Base-by-base conservation (phyloP, 345 rosid species). In the Psidium guajava region DNA sequence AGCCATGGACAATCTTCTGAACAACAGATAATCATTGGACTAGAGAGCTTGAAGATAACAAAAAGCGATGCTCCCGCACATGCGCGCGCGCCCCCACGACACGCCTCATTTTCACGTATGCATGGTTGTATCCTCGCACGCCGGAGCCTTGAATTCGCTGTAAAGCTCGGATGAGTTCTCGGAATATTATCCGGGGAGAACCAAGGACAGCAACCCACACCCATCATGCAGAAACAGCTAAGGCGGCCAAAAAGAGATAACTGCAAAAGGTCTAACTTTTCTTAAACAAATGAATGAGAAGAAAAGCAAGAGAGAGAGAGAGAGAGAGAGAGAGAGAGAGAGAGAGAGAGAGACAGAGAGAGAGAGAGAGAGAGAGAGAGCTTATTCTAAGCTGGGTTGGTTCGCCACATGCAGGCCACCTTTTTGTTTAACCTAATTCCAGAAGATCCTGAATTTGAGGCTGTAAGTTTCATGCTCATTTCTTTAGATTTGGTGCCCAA, bases 391-490 rank as follows among this genome's bases (percentile, higher is more conserved):
- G 86, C 40, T 55, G 88, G 84, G 47, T 16, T 69, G 86, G 84
- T 88, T 86, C 57, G 88, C 87, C 92, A 88, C 89, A 88, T 90
- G 90, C 89, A 73, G 49, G 59, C 64, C 87, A 90, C 88, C 24
- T 32, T 69, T 32, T 16, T 8, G 51, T 90, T 83, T 25, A 84
- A 86, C 85, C 47, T 18, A 59, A n/a, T 40, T n/a, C 53, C 50
- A 32, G 82, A 85, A 85, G 92, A 87, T 87, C 89, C 90, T 83
- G 82, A 88, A 87, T 20, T 90, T 90, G 87, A 85, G 92, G 90
- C 77, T 16, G 42, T 16, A 69, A 69, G 24, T 69, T 69, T 69
- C 77, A 2, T 32, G 24, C 77, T 4, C 77, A 9, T 18, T 44
- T 44, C 13, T 53, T 82, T n/a, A 32, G 6, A 21, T 28, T 22